Evolutionary conservation across 805 yeast species (phyloP).

Genomic region (Suhomyces sp.): DNA sequence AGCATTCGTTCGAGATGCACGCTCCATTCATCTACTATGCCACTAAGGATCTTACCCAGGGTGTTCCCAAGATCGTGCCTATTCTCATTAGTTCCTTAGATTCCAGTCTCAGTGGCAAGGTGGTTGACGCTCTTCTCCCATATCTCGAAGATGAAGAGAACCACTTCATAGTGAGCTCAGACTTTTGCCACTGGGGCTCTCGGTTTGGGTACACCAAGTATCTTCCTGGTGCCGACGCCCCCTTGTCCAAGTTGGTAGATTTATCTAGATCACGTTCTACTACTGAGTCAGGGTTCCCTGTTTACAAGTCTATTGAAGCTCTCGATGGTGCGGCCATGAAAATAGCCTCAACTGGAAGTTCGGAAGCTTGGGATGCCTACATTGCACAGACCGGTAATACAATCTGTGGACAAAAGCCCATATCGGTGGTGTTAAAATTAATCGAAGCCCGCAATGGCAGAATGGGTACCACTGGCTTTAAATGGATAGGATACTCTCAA

Average conservation of each 20-base stretch:
- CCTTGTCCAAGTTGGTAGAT: constrained; percentile 4
- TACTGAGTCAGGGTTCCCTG: constrained; percentile 36
- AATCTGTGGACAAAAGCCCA: constrained; percentile 88
- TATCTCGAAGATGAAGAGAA: constrained; percentile 53
- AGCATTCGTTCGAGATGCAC: constrained; percentile 95
- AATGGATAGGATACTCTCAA: constrained; percentile 82
- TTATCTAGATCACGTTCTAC: constrained; percentile 3
- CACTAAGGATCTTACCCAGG: constrained; percentile 32
- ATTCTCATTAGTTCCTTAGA: constrained; percentile 71
- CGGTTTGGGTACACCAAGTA: constrained; percentile 46
- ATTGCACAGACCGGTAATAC: constrained; percentile 77
- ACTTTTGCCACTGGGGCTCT: constrained; percentile 90
- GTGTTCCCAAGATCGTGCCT: constrained; percentile 64
- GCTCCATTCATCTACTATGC: constrained; percentile 66
- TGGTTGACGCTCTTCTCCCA: constrained; percentile 52
- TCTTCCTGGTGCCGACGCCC: constrained; percentile 11
- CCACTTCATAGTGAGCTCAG: constrained; percentile 80
- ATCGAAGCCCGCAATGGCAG: constrained; percentile 37
- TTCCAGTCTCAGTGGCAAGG: constrained; percentile 37
- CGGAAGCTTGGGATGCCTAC: constrained; percentile 63
- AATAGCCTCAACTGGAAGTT: constrained; percentile 54
- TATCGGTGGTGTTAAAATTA: constrained; percentile 59
- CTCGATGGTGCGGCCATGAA: constrained; percentile 74
- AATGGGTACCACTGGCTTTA: constrained; percentile 35
- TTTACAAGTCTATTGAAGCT: constrained; percentile 69